Evolutionary conservation across 352 stramenopile species (phyloP).

Genomic region (Globisporangium paroecandrum): DNA sequence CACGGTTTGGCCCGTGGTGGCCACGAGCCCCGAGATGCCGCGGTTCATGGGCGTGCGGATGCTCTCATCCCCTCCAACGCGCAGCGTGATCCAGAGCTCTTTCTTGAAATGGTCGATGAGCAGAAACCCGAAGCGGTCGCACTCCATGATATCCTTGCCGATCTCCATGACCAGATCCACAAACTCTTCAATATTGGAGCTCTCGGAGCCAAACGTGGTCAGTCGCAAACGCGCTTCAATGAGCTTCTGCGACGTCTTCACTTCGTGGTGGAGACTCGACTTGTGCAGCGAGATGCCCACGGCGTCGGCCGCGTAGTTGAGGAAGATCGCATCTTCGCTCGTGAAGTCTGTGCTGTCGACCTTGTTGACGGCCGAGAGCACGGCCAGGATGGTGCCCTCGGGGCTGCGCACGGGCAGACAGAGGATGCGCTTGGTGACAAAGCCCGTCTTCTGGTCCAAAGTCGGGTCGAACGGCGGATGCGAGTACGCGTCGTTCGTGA

Average conservation of each 20-base stretch:
- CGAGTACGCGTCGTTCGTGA: conserved; percentile 64
- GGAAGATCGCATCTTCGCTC: conserved; percentile 60
- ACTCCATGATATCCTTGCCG: conserved; percentile 75
- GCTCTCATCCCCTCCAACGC: conserved; percentile 37
- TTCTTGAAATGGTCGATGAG: conserved; percentile 78
- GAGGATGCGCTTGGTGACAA: conserved; percentile 57
- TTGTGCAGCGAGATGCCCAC: conserved; percentile 72
- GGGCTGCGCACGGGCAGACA: conserved; percentile 60
- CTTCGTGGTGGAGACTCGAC: conserved; percentile 56
- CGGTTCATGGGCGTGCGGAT: conserved; percentile 66
- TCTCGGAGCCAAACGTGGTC: conserved; percentile 59
- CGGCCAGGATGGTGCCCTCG: conserved; percentile 53
- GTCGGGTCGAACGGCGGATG: conserved; percentile 66
- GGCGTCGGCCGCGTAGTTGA: conserved; percentile 69
- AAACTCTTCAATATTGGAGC: conserved; percentile 58
- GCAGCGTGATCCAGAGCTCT: conserved; percentile 71
- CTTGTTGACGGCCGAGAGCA: conserved; percentile 72
- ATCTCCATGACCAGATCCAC: conserved; percentile 69
- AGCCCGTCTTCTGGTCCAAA: conserved; percentile 62
- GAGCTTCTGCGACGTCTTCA: conserved; percentile 70
- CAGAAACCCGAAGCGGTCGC: conserved; percentile 62
- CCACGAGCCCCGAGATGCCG: conserved; percentile 64
- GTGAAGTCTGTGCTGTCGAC: conserved; percentile 68
- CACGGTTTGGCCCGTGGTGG: conserved; percentile 49
- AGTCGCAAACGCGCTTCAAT: conserved; percentile 61